These are phyloP conservation scores for Gossypium australe DNA, from an alignment of 345 rosid species.

Conservation along the genomic window DNA sequence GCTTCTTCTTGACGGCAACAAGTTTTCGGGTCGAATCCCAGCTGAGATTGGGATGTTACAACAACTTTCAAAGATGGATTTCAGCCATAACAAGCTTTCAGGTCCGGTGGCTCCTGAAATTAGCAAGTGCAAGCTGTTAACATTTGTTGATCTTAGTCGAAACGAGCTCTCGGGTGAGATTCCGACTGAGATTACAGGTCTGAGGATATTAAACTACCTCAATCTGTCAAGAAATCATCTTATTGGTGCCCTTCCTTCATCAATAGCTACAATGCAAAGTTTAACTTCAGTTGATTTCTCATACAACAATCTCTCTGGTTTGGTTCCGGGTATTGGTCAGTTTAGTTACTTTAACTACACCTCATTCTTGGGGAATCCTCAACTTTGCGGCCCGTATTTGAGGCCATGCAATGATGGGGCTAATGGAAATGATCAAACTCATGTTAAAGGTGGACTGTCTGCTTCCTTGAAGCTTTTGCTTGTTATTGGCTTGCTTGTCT, in stretches of 20 bases:
- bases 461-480: constrained; percentile 79
- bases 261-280: constrained; percentile 82
- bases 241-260: constrained; percentile 59
- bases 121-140: constrained; percentile 71
- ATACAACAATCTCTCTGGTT: constrained; percentile 81
- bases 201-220: constrained; percentile 82
- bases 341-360: constrained; percentile 91
- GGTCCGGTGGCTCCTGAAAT: constrained; percentile 61
- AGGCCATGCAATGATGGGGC: constrained; percentile 68
- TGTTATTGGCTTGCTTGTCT: constrained; percentile 72
- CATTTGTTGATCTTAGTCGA: constrained; percentile 76
- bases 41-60: constrained; percentile 69
- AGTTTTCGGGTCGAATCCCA: constrained; percentile 68
- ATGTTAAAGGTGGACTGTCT: constrained; percentile 58
- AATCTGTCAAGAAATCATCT: constrained; percentile 79
- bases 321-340: constrained; percentile 85
- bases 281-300: constrained; percentile 90
- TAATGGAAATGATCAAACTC: constrained; percentile 46
- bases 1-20: constrained; percentile 80
- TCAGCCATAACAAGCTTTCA: constrained; percentile 65
- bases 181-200: constrained; percentile 66
- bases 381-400: constrained; percentile 80
- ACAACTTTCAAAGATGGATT: constrained; percentile 76
- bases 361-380: constrained; percentile 71
- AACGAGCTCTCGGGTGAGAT: constrained; percentile 76